Percentiles rank a stretch among this genome's conserved stretches.
phyloP scores from a whole-genome alignment of 306 rosid species.

The Trifolium fragiferum region DNA sequence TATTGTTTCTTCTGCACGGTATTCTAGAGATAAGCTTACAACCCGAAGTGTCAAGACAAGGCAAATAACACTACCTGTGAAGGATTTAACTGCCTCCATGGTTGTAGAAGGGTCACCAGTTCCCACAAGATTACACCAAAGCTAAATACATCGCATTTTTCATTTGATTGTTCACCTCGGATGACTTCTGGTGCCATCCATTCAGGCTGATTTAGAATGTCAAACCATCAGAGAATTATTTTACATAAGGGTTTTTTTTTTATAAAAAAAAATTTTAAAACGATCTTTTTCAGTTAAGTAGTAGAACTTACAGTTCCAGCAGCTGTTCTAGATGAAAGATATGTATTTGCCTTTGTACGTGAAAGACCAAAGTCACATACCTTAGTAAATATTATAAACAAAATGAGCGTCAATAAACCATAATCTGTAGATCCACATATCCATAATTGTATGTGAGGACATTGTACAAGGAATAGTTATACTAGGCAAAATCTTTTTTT shows the following conservation, averaged over 20 bases:
- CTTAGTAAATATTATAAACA: slow-evolving; percentile 49
- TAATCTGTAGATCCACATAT: slow-evolving; percentile 8
- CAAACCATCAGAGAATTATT: slow-evolving; percentile 29
- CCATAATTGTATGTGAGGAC: slow-evolving; percentile 1
- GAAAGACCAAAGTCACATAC: slow-evolving; percentile 96
- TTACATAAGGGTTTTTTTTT: neutral
- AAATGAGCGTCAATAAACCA: slow-evolving; percentile 23
- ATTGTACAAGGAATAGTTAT: slow-evolving; percentile 15
- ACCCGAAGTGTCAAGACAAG: slow-evolving; percentile 11
- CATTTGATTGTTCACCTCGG: slow-evolving; percentile 83
- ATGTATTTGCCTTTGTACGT: slow-evolving; percentile 86
- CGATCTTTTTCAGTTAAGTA: neutral
- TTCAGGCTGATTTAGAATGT: slow-evolving; percentile 66
- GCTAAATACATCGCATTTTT: slow-evolving; percentile 93
- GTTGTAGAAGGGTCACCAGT: slow-evolving; percentile 83
- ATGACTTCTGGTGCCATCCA: slow-evolving; percentile 99
- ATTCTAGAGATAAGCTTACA: slow-evolving; percentile 33
- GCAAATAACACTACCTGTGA: slow-evolving; percentile 86
- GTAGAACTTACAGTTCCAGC: slow-evolving; percentile 90
- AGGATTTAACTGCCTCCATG: slow-evolving; percentile 81
- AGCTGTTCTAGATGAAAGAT: slow-evolving; percentile 90
- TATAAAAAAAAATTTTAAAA: neutral
- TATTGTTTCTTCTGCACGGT: slow-evolving; percentile 10
- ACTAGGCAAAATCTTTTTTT: slow-evolving; percentile 1
- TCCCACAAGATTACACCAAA: slow-evolving; percentile 97